Evolutionary conservation across 2,329 filamentous ascomycete genomes (phyloP), one percentile per base, ranked within the genome.

Genomic region (Curvularia hawaiiensis): DNA sequence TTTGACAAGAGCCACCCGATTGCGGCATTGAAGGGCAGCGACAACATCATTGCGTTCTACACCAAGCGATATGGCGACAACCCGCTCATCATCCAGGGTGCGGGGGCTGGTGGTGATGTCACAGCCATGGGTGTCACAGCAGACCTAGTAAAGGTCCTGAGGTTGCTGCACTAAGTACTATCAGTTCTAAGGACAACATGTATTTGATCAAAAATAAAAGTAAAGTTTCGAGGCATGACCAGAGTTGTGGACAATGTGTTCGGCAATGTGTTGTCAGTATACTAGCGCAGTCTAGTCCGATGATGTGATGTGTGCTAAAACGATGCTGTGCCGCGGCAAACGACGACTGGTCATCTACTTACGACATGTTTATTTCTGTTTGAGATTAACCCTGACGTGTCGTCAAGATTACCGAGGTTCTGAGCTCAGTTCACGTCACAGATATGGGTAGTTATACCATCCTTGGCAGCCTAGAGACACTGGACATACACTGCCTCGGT

Each of bases 31-130:
- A 96, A 97, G 84, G 95, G 95, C 35, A 98, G 93, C 77, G 95
- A 98, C 76, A 99, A 99, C 82, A 96, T 99, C 75, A 97, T 99
- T 75, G 96, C 89, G 82, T 97, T 99, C 83, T 96, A 97, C 79
- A 99, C 95, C 6, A 90, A 96, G 83, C 85, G 95, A 70, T 99
- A 99, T 74, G 92, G 92, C 57, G 85, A 83, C 74, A 96, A 94
- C 78, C 93, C 95, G 43, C 82, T 99, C 62, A 97, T 97, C 73
- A 87, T 99, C 62, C 94, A 98, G 80, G 95, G 95, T 58, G 92
- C 92, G 35, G 95, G 93, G 60, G 95, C 95, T 26, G 95, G 95
- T 68, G 93, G 91, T 63, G 93, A 97, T 44, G 92, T 98, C 52
- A 99, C 95, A 33, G 95, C 95, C 28, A 98, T 98, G 94, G 95